Evolutionary conservation across 2,329 filamentous ascomycete genomes (phyloP).

Genomic region (Aspergillus intermedius): DNA sequence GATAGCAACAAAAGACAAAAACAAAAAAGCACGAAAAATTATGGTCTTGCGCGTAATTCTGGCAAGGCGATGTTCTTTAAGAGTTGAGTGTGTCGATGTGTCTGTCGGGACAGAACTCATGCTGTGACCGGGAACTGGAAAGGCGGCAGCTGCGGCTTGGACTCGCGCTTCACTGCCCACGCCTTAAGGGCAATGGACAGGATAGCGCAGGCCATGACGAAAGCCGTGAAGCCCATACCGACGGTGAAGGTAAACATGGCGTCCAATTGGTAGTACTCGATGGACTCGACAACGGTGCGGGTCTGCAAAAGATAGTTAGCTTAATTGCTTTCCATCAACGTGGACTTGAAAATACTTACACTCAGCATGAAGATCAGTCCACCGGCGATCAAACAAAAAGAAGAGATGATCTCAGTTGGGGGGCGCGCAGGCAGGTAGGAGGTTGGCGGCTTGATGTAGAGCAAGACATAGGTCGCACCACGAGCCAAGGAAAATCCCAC

Average conservation of each 20-base stretch:
- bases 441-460: conserved; percentile 73
- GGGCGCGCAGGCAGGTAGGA: conserved; percentile 77
- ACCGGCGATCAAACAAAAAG: conserved; percentile 81
- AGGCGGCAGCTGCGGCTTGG: conserved; percentile 20
- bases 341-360: conserved; percentile 46
- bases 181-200: conserved; percentile 76
- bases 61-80: too few relatives aligned
- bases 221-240: conserved; percentile 71
- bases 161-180: conserved; percentile 59
- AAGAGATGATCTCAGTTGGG: conserved; percentile 78
- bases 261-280: conserved; percentile 70
- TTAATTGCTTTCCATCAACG: conserved; percentile 5
- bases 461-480: conserved; percentile 68
- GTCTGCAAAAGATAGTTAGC: conserved; percentile 46
- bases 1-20: background rate
- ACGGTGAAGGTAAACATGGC: conserved; percentile 93
- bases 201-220: conserved; percentile 81
- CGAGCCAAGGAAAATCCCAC: conserved; percentile 74
- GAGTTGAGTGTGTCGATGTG: background rate
- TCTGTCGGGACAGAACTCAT: background rate
- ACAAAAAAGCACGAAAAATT: too few relatives aligned
- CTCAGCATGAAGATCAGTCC: conserved; percentile 91
- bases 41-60: background rate
- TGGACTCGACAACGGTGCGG: conserved; percentile 66
- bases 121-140: conserved; percentile 23